Base-by-base conservation (phyloP, 78 protist genomes). In the Dictyostelium brefeldianum region DNA sequence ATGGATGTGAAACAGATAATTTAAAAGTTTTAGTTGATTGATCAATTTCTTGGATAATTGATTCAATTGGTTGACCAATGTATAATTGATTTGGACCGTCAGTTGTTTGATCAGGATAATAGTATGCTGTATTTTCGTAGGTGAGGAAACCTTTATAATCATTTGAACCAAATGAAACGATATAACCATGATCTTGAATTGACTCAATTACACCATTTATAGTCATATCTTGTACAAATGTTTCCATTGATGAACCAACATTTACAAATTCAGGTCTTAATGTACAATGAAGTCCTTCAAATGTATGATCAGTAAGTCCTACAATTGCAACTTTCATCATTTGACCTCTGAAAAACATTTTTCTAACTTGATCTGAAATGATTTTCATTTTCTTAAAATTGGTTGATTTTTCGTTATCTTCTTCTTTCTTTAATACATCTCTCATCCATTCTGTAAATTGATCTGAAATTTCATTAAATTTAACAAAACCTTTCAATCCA, bases 381-480 rank as follows among this genome's bases (percentile, higher is more conserved):
- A 54, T 50, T 18, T 85, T 80, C 22, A 64, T 18, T 31, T 77
- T 85, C 25, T 15, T n/a, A 36, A 85, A 85, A 51, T 62, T 77
- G 15, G 78, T 31, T 27, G 73, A 64, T 64, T 64, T 64, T 4
- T 9, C 51, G 4, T 57, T 50, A 1, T 64, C 57, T 20, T 77
- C 74, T 10, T 64, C 64, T 25, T 50, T 31, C 51, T 62, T 36
- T 43, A 77, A 47, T 29, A 50, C 29, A 3, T 25, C 27, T 54
- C 59, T 77, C 53, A 59, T 75, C 59, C 71, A 77, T 48, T 85
- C 57, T 41, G 92, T 85, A 50, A 85, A 85, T 31, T 41, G 48
- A 64, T 85, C 92, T 48, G 84, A 77, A 50, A 85, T 77, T 62
- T 85, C 92, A 85, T 85, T 85, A 46, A 85, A 85, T 27, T 85